Evolutionary conservation across 306 rosid species (phyloP), one percentile per base, ranked within the genome.

Genomic region (Sechiopsis laciniata): DNA sequence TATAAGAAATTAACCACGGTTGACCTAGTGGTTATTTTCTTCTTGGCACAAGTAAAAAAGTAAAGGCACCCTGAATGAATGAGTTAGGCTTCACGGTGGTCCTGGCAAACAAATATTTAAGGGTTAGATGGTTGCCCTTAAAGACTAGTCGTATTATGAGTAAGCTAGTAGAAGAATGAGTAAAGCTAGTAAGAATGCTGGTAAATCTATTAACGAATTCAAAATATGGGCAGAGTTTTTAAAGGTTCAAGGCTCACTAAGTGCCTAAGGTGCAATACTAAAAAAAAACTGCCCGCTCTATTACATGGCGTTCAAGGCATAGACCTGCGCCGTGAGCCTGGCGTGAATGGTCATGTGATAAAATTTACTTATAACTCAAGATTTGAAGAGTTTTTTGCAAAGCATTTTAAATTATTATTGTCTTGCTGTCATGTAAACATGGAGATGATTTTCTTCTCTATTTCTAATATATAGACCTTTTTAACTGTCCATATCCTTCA

Each of bases 401-500:
- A 26, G 55, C 72, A 42, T 42, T 66, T 21, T 37, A 63, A 35
- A 15, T 16, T 22, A 35, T 50, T 37, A 19, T 45, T 40, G 6
- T 42, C 55, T 55, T 20, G 32, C 70, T 40, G 35, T 11, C 29
- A 11, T 42, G 32, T 45, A 68, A 68, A 45, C 57, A 68, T 6
- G 40, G 57, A 46, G 56, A 46, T 32, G 73, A 12, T 21, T 68
- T 37, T 68, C 73, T 48, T 46, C 37, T 68, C 20, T 46, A 65
- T 45, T 67, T 46, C 72, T 10, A 68, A 21, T 68, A 46, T 46
- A n/a, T 64, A 37, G 71, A 64, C 52, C 4, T 11, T 65, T 42
- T 40, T 19, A 17, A 11, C 11, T n/a, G 5, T 42, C 45, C 29
- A 65, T 42, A 65, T 42, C 71, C 46, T 65, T 40, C 54, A 65